A percentile compares a stretch with the other conserved stretches of the same genome.
Conservation (phyloP, 139 green algal species). For the Chlorella sp. region DNA sequence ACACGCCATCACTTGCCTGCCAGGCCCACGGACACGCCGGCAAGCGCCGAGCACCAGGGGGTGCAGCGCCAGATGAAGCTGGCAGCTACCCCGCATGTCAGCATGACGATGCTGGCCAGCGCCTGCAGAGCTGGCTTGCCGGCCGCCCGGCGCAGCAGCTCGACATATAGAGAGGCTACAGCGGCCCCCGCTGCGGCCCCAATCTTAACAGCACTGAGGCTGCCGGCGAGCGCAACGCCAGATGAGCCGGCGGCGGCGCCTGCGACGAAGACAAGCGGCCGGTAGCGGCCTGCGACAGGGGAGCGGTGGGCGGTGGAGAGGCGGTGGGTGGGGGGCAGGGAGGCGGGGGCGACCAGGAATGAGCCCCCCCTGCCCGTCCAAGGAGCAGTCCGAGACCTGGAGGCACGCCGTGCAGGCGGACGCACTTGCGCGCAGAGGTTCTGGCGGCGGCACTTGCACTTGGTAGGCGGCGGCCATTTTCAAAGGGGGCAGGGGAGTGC, state of each 20-base stretch:
- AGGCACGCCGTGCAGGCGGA: background rate
- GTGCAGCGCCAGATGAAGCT: background rate
- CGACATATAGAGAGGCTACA: background rate
- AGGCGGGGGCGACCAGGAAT: background rate
- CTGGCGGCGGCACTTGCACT: too few species aligned
- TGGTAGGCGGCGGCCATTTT: background rate
- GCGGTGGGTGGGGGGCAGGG: background rate
- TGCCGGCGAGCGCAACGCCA: background rate
- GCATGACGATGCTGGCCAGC: background rate
- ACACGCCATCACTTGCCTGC: background rate
- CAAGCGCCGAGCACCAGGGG: background rate
- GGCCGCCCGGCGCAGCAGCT: background rate
- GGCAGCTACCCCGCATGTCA: background rate
- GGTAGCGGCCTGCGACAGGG: background rate
- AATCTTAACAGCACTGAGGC: background rate
- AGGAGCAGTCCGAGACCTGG: too few species aligned
- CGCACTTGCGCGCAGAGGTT: too few species aligned
- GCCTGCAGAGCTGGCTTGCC: background rate
- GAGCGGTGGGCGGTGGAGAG: background rate
- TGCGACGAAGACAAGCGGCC: background rate
- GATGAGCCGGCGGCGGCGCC: too few species aligned
- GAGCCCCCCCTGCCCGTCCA: too few species aligned
- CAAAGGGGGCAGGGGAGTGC: background rate
- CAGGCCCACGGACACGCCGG: background rate
- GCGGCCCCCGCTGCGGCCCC: background rate